These are phyloP conservation scores for Pseudohyphozyma bogoriensis DNA, from an alignment of 768 basidiomycete species.

Conservation along the genomic window DNA sequence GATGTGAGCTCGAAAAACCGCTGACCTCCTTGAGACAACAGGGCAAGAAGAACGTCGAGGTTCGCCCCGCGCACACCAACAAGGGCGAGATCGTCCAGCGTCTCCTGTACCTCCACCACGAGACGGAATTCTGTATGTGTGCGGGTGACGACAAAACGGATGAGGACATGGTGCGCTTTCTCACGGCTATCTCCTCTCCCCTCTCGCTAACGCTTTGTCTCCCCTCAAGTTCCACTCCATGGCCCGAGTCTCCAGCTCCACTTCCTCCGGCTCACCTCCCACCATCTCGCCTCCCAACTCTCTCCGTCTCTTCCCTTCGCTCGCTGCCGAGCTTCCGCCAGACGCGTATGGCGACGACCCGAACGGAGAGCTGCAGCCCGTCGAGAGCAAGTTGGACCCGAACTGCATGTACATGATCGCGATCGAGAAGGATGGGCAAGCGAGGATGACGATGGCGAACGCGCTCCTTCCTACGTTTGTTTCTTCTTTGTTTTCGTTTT, in stretches of 20 bases:
- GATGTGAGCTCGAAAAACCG: not conserved
- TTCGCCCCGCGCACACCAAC: constrained; percentile 87
- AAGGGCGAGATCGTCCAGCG: constrained; percentile 99
- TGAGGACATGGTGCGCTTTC: constrained; percentile 96
- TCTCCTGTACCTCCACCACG: constrained; percentile 82
- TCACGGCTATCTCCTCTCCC: not conserved
- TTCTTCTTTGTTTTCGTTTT: not conserved
- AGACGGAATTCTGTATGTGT: constrained; percentile 91
- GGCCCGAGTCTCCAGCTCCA: constrained; percentile 24
- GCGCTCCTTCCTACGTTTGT: constrained; percentile 22
- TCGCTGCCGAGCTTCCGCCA: constrained; percentile 11
- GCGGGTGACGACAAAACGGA: constrained; percentile 91
- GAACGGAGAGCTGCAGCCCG: constrained; percentile 12
- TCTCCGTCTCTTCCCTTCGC: constrained; percentile 29
- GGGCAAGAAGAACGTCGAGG: constrained; percentile 98
- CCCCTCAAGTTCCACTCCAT: constrained; percentile 20
- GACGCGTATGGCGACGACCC: not conserved
- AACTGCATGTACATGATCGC: constrained; percentile 29
- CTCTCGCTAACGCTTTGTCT: not conserved
- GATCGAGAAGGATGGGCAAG: constrained; percentile 23
- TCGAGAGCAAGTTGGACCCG: constrained; percentile 25
- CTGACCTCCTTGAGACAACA: not conserved
- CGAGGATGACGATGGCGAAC: constrained; percentile 29
- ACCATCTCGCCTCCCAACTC: constrained; percentile 46
- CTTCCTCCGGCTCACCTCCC: constrained; percentile 48